These are phyloP conservation scores for Boletus sensibilis DNA, from an alignment of 768 basidiomycete species.

Conservation along the genomic window DNA sequence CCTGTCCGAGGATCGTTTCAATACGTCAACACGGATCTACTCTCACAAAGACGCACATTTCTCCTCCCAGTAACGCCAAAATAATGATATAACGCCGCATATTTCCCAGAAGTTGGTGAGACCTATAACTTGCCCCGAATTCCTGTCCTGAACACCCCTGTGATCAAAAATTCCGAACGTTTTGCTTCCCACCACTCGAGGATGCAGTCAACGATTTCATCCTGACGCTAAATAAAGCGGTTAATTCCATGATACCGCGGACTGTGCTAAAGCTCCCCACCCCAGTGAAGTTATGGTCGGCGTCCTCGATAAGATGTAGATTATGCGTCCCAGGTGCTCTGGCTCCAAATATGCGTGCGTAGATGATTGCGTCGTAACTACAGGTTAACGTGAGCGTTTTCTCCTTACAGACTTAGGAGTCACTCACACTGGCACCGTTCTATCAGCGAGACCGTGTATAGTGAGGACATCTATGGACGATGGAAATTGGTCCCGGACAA, in stretches of 20 bases:
- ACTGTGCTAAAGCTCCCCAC: constrained; percentile 27
- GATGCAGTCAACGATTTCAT: constrained; percentile 65
- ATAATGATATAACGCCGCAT: background rate
- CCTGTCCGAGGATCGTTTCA: background rate
- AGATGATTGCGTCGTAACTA: constrained; percentile 74
- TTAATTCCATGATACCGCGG: constrained; percentile 1
- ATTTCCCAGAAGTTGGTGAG: background rate
- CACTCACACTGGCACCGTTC: constrained; percentile 67
- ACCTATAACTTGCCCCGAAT: constrained; percentile 48
- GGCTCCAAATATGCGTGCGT: constrained; percentile 56
- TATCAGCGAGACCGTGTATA: constrained; percentile 72
- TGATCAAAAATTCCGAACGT: constrained; percentile 46
- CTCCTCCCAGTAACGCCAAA: background rate
- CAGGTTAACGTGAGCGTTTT: background rate
- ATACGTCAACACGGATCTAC: background rate
- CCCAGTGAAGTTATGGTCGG: constrained; percentile 78
- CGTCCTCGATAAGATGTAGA: constrained; percentile 66
- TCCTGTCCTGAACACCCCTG: constrained; percentile 64
- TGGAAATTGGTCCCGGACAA: constrained; percentile 72
- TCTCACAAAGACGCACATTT: background rate
- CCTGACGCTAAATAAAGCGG: constrained; percentile 44
- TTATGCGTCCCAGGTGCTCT: constrained; percentile 68
- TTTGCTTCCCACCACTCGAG: constrained; percentile 64
- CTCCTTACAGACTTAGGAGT: background rate
- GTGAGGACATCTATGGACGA: constrained; percentile 62